Evolutionary conservation across 768 basidiomycete species (phyloP), one percentile per base, ranked within the genome.

Genomic region (Cytidiella melzeri): DNA sequence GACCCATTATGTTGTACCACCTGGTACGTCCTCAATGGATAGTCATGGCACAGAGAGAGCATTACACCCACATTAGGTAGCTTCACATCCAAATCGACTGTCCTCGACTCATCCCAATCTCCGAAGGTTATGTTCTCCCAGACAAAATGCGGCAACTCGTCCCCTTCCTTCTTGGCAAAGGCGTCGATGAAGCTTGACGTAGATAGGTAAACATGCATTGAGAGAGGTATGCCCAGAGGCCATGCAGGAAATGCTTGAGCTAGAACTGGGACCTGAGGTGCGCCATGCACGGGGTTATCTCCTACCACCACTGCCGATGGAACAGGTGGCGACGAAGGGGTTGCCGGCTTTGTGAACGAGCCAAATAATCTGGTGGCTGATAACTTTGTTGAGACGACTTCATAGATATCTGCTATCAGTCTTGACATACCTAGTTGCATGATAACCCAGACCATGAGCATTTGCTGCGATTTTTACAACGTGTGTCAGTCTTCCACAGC

Each of bases 41-140:
- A n/a, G n/a, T n/a, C n/a, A n/a, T n/a, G n/a, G n/a, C n/a, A n/a
- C n/a, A n/a, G 6, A 25, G 34, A 34, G 37, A 42, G 18, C 12
- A 54, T 34, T 34, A 7, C 7, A 58, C 74, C 55, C 63, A 90
- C 90, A 67, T 76, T 65, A 0, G 90, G 91, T 45, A 92, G 71
- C 24, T 77, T 72, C 36, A 93, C 66, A 41, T 81, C 73, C 53
- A 78, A 74, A 43, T 82, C 69, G 50, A 76, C 72, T 5, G 70
- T 69, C 51, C 84, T 66, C 34, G 72, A 63, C 37, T 89, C 83
- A 38, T 73, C 76, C 76, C 79, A 92, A 58, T 89, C 78, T 34
- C 90, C 90, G 50, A 82, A 88, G 0, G 78, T 81, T 41, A 92
- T 77, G 58, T 89, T 82, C 26, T 80, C 67, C 90, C 90, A 92